A percentile compares a stretch with the other conserved stretches of the same genome.
These are phyloP conservation scores for Podospora pseudopauciseta DNA, from an alignment of 495 filamentous ascomycete species.

Conservation along the genomic window DNA sequence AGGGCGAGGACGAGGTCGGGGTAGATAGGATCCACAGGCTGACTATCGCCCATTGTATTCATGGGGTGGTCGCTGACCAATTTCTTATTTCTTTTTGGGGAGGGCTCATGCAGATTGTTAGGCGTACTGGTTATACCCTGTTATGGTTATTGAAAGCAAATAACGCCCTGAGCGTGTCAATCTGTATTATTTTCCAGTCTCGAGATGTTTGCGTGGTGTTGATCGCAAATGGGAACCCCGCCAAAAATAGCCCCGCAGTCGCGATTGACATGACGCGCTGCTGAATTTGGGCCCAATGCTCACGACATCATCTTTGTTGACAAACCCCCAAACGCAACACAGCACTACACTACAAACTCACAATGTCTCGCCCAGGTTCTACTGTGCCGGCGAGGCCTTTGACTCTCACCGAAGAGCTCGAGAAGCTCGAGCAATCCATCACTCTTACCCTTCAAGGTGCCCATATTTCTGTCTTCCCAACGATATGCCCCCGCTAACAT, in stretches of 20 bases:
- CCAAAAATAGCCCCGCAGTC: slow-evolving; percentile 21
- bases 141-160: not conserved
- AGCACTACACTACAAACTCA: slow-evolving; percentile 12
- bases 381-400: slow-evolving; percentile 58
- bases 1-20: slow-evolving; percentile 34
- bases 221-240: slow-evolving; percentile 6
- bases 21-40: slow-evolving; percentile 10
- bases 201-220: not conserved
- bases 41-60: too few relatives aligned
- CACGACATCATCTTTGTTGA: slow-evolving; percentile 17
- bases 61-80: not conserved
- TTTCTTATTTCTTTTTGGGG: not conserved
- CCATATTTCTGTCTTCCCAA: not conserved
- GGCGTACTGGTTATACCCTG: not conserved
- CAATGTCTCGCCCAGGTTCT: slow-evolving; percentile 43
- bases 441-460: slow-evolving; percentile 91
- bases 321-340: slow-evolving; percentile 11
- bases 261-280: slow-evolving; percentile 13
- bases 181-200: not conserved
- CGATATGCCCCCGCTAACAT: slow-evolving; percentile 12
- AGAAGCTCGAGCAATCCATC: slow-evolving; percentile 94
- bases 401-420: slow-evolving; percentile 88
- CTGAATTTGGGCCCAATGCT: not conserved
- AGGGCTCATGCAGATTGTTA: not conserved
- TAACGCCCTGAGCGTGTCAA: not conserved